Conservation (phyloP, 352 stramenopile species). For the Globisporangium lucens region DNA sequence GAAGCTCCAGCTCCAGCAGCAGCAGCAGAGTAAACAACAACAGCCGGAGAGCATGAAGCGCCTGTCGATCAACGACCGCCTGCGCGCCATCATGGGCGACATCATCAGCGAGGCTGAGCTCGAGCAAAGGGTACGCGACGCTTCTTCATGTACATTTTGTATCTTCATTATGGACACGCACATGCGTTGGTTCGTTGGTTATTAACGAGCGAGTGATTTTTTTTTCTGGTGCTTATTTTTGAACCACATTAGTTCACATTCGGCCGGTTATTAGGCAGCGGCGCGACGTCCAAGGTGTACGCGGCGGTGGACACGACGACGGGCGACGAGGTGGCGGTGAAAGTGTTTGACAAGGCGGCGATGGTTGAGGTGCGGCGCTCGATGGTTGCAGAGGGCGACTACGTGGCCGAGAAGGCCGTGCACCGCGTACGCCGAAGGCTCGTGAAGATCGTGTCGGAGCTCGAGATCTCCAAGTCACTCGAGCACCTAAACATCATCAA, state of each 20-base stretch:
- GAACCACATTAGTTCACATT: constrained; percentile 44
- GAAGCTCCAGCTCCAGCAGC: not conserved
- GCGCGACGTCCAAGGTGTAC: constrained; percentile 77
- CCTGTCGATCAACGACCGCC: constrained; percentile 53
- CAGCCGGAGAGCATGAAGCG: not conserved
- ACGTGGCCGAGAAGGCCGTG: constrained; percentile 61
- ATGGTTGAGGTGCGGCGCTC: constrained; percentile 78
- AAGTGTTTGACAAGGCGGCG: constrained; percentile 81
- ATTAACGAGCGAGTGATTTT: not conserved
- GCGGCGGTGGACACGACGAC: constrained; percentile 51
- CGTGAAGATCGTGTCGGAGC: constrained; percentile 77
- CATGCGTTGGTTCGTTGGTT: not conserved
- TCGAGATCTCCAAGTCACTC: constrained; percentile 74
- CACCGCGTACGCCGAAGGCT: constrained; percentile 65
- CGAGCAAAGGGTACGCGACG: constrained; percentile 32
- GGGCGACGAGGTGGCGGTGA: constrained; percentile 57
- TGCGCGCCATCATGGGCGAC: constrained; percentile 58
- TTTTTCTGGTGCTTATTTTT: constrained; percentile 15
- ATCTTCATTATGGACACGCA: not conserved
- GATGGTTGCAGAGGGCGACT: constrained; percentile 66
- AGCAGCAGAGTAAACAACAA: constrained; percentile 1
- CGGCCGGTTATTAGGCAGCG: constrained; percentile 54
- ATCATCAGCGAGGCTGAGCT: constrained; percentile 64
- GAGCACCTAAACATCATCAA: constrained; percentile 80
- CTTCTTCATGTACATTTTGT: not conserved